Base-by-base conservation (phyloP, 2,329 filamentous ascomycete genomes). In the Colletotrichum limetticola region DNA sequence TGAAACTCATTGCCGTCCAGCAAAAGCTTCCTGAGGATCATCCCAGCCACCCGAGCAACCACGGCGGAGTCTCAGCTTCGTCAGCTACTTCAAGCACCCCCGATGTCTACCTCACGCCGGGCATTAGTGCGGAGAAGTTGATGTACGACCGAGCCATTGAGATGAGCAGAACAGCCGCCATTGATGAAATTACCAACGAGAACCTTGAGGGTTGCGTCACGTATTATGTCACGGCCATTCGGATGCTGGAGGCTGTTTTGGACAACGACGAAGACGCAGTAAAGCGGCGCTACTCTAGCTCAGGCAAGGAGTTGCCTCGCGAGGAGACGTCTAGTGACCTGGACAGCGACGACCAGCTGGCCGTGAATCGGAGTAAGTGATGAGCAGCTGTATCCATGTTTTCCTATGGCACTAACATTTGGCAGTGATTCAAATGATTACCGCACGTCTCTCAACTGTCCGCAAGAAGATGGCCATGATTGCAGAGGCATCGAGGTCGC, bases 121-220 rank as follows among this genome's bases (percentile, higher is more conserved):
- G 96, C 1, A 92, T 98, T 68, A 98, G 95, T 26, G 97, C 97
- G 0, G 97, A 98, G 85, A 98, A 95, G 83, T 87, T 99, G 58
- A 98, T 99, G 95, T 99, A 98, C 80, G 97, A 99, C 77, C 94
- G 97, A 59, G 97, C 97, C 0, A 86, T 98, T 26, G 97, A 99
- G 81, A 98, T 99, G 97, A 98, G 95, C 81, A 91, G 95, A 65
- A 91, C 94, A 4, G 96, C 97, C 8, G 97, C 97, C 8, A 97
- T 98, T 79, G 97, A 97, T 78, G 97, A 99, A 83, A 93, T 99
- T 62, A 95, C 97, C 2, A 95, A 96, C 70, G 94, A 97, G 75
- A 95, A 98, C 81, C 86, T 98, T 28, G 84, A 87, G 0, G 95
- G 95, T 19, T 98, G 96, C 80, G 95, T 98, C 79, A 91, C 98